Evolutionary conservation across 345 rosid genomes (phyloP).

Genomic region (Gossypium ekmanianum): DNA sequence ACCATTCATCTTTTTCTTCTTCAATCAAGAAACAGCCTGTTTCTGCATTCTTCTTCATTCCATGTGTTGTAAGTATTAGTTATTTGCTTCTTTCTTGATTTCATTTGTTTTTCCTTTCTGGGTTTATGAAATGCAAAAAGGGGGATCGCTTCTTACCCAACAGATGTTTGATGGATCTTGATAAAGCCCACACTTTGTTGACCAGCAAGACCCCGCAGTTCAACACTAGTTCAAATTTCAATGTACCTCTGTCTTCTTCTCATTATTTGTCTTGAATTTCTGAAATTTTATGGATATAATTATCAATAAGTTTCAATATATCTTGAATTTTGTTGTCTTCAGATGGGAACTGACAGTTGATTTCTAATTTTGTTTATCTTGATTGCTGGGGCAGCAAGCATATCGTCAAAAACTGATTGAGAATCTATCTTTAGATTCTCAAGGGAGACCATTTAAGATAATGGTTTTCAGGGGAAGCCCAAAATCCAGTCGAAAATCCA

Average conservation of each 20-base stretch:
- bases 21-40: background rate
- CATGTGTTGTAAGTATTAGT: no score
- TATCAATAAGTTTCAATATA: background rate
- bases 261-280: background rate
- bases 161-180: constrained; percentile 57
- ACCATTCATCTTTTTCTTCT: background rate
- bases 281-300: background rate
- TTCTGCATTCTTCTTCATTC: background rate
- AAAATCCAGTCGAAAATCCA: constrained; percentile 31
- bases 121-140: constrained; percentile 15
- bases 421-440: constrained; percentile 34
- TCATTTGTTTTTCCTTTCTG: constrained; percentile 2
- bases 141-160: constrained; percentile 52
- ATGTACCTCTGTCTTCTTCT: constrained; percentile 16
- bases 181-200: constrained; percentile 46
- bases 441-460: constrained; percentile 48
- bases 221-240: constrained; percentile 17
- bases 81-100: background rate
- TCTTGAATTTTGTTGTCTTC: background rate
- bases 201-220: constrained; percentile 27
- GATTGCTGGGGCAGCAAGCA: constrained; percentile 26
- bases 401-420: constrained; percentile 34
- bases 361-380: background rate
- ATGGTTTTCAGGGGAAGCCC: constrained; percentile 53
- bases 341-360: background rate